Evolutionary conservation across 2,329 filamentous ascomycete species (phyloP).

Genomic region (Scedosporium apiospermum): DNA sequence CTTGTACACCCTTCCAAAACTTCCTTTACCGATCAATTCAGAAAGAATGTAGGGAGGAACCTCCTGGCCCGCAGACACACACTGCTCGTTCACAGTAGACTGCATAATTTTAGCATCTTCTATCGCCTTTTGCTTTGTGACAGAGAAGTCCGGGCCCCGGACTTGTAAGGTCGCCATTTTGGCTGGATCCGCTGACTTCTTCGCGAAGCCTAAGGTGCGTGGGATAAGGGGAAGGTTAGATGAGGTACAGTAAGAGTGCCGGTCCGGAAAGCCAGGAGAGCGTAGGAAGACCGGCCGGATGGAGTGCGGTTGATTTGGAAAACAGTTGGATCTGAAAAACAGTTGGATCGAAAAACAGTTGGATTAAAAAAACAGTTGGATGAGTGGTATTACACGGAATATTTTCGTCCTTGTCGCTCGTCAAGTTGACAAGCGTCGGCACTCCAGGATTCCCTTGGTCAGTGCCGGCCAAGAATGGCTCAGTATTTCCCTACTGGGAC

Average conservation of each 20-base stretch:
- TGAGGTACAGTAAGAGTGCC: neutral
- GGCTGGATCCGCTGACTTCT: neutral
- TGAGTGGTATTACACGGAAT: no score
- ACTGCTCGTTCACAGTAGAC: constrained; percentile 51
- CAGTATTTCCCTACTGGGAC: no score
- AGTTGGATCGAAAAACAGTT: neutral
- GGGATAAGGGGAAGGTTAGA: neutral
- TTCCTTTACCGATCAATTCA: constrained; percentile 58
- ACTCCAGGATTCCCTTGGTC: no score
- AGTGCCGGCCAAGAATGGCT: no score
- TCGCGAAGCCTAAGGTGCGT: neutral
- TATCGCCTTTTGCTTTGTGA: constrained; percentile 48
- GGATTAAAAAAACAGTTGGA: neutral
- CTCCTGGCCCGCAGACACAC: constrained; percentile 47
- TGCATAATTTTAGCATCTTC: constrained; percentile 66
- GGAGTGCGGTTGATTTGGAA: no score
- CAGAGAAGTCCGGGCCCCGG: constrained; percentile 30
- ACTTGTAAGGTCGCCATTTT: constrained; percentile 32
- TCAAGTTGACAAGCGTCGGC: no score
- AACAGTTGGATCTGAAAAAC: neutral
- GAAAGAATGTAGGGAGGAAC: constrained; percentile 52
- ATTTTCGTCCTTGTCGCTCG: no score
- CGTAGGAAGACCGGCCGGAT: no score
- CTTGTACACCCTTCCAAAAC: constrained; percentile 59
- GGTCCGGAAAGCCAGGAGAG: no score